Percentiles rank a stretch among this genome's conserved stretches.
Conservation (phyloP, 2,329 filamentous ascomycete species). For the Phaeophleospora eucalypticola region DNA sequence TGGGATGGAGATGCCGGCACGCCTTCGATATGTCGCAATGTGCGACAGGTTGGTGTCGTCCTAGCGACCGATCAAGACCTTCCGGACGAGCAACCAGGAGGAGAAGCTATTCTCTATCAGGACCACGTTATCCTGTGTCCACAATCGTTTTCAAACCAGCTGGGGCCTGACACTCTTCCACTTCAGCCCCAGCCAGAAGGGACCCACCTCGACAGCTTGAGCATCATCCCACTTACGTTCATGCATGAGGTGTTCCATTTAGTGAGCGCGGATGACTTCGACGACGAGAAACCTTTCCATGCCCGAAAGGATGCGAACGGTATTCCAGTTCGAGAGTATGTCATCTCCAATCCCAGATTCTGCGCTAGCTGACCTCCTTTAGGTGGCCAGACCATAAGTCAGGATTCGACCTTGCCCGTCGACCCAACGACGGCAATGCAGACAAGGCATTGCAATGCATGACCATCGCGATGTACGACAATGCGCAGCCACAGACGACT, state of each 20-base stretch:
- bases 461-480: neutral
- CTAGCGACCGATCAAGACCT: neutral
- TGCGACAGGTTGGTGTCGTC: neutral
- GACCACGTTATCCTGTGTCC: neutral
- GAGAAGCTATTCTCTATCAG: neutral
- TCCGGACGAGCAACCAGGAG: neutral
- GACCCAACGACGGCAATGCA: neutral
- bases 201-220: neutral
- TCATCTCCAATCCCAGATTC: neutral
- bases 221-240: neutral
- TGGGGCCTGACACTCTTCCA: neutral
- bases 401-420: neutral
- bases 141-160: neutral
- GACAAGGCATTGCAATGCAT: neutral
- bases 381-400: conserved; percentile 1
- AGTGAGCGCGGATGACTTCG: neutral
- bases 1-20: neutral
- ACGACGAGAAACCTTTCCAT: neutral
- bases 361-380: neutral
- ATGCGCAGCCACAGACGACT: neutral
- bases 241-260: conserved; percentile 1
- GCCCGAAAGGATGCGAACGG: neutral
- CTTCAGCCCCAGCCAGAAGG: neutral
- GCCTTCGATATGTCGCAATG: neutral
- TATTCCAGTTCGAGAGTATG: neutral